Evolutionary conservation across 768 basidiomycete species (phyloP).

Genomic region (Russula olivacea): DNA sequence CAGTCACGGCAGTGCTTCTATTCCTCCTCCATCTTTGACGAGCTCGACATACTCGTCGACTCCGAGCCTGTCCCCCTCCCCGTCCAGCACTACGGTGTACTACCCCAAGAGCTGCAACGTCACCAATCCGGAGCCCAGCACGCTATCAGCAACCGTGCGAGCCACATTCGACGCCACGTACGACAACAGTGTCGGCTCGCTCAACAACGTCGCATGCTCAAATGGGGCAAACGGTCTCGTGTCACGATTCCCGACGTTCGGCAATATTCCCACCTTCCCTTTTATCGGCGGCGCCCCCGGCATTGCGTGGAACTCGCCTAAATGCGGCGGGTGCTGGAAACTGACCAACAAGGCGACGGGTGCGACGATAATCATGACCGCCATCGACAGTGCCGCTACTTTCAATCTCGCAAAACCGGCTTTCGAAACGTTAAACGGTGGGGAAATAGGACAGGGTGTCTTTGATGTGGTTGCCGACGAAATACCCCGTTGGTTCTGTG

Average conservation of each 20-base stretch:
- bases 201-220: slow-evolving; percentile 45
- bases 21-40: too few species aligned
- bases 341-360: slow-evolving; percentile 39
- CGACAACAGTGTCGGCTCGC: slow-evolving; percentile 39
- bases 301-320: slow-evolving; percentile 44
- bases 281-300: slow-evolving; percentile 51
- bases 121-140: too few species aligned
- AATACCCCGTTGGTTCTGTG: slow-evolving; percentile 28
- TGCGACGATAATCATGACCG: slow-evolving; percentile 41
- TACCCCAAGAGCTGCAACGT: too few species aligned
- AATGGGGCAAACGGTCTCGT: slow-evolving; percentile 48
- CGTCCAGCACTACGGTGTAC: too few species aligned
- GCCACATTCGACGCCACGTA: slow-evolving; percentile 43
- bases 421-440: slow-evolving; percentile 30
- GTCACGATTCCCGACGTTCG: slow-evolving; percentile 44
- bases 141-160: too few species aligned
- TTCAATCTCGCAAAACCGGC: slow-evolving; percentile 38
- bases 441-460: slow-evolving; percentile 26
- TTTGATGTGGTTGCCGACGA: slow-evolving; percentile 29
- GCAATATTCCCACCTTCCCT: slow-evolving; percentile 51
- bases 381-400: slow-evolving; percentile 42
- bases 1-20: too few species aligned
- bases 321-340: slow-evolving; percentile 58
- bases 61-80: too few species aligned
- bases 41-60: too few species aligned